These are phyloP conservation scores for Trichoderma lentiforme DNA, from an alignment of 2,329 filamentous ascomycete genomes.

Conservation along the genomic window DNA sequence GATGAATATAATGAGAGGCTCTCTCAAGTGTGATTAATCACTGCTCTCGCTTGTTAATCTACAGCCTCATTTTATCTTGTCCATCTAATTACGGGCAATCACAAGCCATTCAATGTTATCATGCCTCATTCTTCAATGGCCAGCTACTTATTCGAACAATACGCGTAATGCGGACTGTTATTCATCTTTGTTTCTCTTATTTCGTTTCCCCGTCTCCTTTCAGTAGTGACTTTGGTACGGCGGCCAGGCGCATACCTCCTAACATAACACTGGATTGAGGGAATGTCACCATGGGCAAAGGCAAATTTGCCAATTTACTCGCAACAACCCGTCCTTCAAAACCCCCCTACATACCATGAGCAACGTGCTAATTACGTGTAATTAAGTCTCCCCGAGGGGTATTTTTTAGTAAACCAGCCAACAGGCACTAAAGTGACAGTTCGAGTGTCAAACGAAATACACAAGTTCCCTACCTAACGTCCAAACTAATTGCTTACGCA, in stretches of 20 bases:
- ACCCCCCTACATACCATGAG: not conserved
- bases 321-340: not conserved
- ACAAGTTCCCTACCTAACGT: not conserved
- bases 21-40: not conserved
- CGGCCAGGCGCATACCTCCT: not conserved
- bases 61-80: not conserved
- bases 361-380: not conserved
- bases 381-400: not conserved
- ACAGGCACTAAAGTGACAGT: not conserved
- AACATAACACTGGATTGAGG: not conserved
- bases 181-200: not conserved
- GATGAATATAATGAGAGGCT: not conserved
- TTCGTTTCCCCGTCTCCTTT: not conserved
- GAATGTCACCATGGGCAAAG: not conserved
- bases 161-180: not conserved
- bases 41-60: not conserved
- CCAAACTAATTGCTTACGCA: not conserved
- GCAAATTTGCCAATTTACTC: not conserved
- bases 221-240: not conserved
- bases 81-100: not conserved
- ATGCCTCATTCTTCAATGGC: not conserved
- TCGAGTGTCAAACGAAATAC: not conserved
- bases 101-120: not conserved
- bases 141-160: not conserved
- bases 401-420: not conserved